These are phyloP conservation scores for Phaeosphaeria sp. DNA, from an alignment of 2,329 filamentous ascomycete species.

Conservation along the genomic window DNA sequence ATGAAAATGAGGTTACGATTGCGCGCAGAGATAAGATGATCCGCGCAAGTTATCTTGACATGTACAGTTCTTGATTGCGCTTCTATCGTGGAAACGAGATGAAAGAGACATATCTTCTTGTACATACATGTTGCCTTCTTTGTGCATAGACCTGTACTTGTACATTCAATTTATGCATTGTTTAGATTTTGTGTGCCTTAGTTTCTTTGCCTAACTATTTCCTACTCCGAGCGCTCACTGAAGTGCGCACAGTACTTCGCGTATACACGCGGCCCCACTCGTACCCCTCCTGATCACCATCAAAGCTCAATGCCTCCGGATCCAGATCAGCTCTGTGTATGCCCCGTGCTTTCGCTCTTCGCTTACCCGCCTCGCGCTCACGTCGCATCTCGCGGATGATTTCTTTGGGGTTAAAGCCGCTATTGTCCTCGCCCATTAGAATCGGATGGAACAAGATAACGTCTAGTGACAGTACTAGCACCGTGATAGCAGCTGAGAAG, in stretches of 20 bases:
- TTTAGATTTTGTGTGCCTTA: neutral
- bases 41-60: neutral
- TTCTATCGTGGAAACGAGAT: neutral
- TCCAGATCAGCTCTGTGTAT: neutral
- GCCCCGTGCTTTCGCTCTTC: neutral
- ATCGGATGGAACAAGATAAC: conserved; percentile 7
- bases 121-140: neutral
- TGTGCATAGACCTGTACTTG: neutral
- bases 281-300: no score
- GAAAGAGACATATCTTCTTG: neutral
- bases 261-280: neutral
- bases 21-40: neutral
- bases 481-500: conserved; percentile 14
- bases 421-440: neutral
- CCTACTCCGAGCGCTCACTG: neutral
- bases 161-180: neutral
- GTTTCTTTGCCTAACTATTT: neutral
- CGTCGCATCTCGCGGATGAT: neutral
- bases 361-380: neutral
- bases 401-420: neutral
- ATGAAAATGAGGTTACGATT: no score
- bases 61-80: neutral
- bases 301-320: neutral
- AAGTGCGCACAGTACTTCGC: neutral
- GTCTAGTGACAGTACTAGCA: conserved; percentile 16